Evolutionary conservation across 768 basidiomycete genomes (phyloP), one percentile per base, ranked within the genome.

Genomic region (Mrakia blollopis): DNA sequence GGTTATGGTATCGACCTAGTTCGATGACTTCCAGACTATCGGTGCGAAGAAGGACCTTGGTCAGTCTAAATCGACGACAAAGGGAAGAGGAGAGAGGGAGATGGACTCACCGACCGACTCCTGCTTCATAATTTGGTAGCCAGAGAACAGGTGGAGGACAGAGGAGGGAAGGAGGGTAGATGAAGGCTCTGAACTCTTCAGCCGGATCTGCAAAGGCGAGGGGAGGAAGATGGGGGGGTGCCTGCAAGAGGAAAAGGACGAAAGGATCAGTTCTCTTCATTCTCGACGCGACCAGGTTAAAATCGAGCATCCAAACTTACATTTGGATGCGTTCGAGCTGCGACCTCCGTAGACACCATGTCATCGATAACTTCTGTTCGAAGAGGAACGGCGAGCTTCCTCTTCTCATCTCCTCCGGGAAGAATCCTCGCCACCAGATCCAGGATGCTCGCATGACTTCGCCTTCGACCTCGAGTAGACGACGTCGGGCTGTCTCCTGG

Each of bases 81-180:
- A 37, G 35, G 3, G 39, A 25, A 23, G n/a, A 18, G 35, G 10
- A 30, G 18, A 44, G 11, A 28, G 28, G 2, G 30, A 72, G 44
- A 11, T 23, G 39, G 70, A 72, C 50, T 7, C 13, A 52, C 70
- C 70, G 32, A 50, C 54, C 54, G 54, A 52, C 70, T 16, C 70
- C 70, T 1, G 47, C 47, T 11, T 72, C 50, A 21, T 72, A 47
- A 6, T 41, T 35, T 14, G 28, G 30, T 16, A 72, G n/a, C 70
- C 70, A 72, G 47, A 72, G 54, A 0, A 37, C 39, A 21, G 70
- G 70, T 5, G 54, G 47, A 10, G 70, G 50, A 30, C 28, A 41
- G n/a, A 72, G 70, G 9, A 72, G 37, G 23, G 70, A 72, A 4
- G 70, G 70, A 13, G 70, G 70, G 47, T 72, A 72, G 28, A 72